Base-by-base conservation (phyloP, 2,329 filamentous ascomycete species). In the Pseudocercospora fuligena region DNA sequence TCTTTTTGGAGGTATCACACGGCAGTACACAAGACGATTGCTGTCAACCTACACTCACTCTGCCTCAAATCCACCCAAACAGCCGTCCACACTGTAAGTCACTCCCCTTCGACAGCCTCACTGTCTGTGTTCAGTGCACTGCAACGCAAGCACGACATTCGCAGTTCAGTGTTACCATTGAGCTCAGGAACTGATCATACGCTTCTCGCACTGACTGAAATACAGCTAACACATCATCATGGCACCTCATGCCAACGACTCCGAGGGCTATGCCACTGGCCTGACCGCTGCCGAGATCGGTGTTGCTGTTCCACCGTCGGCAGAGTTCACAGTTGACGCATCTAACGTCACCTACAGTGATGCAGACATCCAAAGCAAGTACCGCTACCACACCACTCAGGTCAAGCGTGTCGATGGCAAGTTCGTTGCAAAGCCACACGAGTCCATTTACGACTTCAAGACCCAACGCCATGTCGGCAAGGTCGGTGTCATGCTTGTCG, bases 391-490 rank as follows among this genome's bases (percentile, higher is more conserved):
- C 80, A 98, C 95, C 76, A 98, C 95, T 66, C 88, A 88, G 74
- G 90, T 99, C 76, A 86, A 87, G 73, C 87, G 88, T 77, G 86
- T 87, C 75, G 85, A 85, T 73, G 94, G 93, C 79, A 91, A 91
- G 81, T 90, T 90, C 80, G 87, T 94, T 67, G 95, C 93, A 68
- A 90, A 88, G 69, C 95, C 95, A 76, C 92, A 92, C 82, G 91
- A 97, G 83, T 95, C 92, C 70, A 83, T 90, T 73, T 99, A 98
- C 81, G 91, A 97, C 85, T 98, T 99, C 91, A 97, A 97, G 87
- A 92, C 95, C 77, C 91, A 97, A 79, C 93, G 94, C 80, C 92
- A 92, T 82, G 88, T 98, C 67, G 93, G 93, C 82, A 97, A 94
- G 86, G 88, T 93, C 73, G 95, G 95, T 78, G 88, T 97, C 84